Evolutionary conservation across 1,139 yeast genomes (phyloP), one percentile per base, ranked within the genome.

Genomic region (Casaregolazyma suthepensis): DNA sequence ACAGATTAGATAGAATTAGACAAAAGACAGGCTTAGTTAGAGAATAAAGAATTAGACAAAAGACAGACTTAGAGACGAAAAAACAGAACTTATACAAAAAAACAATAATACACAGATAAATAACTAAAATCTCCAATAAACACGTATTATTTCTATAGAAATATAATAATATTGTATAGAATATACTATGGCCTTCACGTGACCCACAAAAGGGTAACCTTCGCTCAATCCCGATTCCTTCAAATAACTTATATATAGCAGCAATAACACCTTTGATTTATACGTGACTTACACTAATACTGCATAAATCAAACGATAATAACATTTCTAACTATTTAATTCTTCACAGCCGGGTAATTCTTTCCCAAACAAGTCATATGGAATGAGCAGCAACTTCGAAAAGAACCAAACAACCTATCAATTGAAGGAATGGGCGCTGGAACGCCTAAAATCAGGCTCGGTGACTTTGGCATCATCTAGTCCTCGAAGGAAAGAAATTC

Each of bases 381-480:
- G 17, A 15, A 35, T 35, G 40, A 35, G 40, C 40, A 35, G 10
- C 35, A 26, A 43, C 37, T 43, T 48, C 26, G 45, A 43, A 18
- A 40, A 20, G 20, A 38, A 50, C 17, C 44, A 50, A 26, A 1
- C n/a, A 6, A 45, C 43, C n/a, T 44, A 45, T 12, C 6, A 20
- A 19, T 10, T 50, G 19, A 51, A 52, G n/a, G 42, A 43, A 19
- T 22, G 46, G 43, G 43, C 45, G 12, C 10, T 35, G 37, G 40
- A 23, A 2, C 43, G 46, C 15, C 50, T 53, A 19, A 23, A 19
- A 12, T 26, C 35, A 45, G 56, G 53, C 13, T 53, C 72, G 40
- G 72, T 89, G 22, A 73, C 89, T 1, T 74, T 93, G 13, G 97
- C 96, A 1, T 88, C 96, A 1, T 78, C 87, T 1, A 90, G 97